A percentile compares a stretch with the other conserved stretches of the same genome.
These are phyloP conservation scores for Alternaria atra DNA, from an alignment of 2,329 filamentous ascomycete species.

Conservation along the genomic window DNA sequence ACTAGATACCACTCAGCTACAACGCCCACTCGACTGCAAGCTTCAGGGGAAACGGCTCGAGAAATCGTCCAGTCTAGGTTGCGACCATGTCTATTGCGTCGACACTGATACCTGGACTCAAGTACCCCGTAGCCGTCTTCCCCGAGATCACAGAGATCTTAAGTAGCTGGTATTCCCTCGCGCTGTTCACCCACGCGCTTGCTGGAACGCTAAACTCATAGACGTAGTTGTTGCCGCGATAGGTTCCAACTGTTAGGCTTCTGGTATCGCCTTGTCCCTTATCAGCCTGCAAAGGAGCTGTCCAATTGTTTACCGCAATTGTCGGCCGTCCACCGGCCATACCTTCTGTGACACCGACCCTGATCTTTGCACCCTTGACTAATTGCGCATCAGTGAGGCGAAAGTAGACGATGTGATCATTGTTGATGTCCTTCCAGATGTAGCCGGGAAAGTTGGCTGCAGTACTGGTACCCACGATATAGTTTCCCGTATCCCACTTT, in stretches of 20 bases:
- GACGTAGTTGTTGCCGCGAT: conserved; percentile 35
- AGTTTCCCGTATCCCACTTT: conserved; percentile 33
- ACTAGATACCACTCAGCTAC: not conserved
- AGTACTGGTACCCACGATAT: conserved; percentile 28
- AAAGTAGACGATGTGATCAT: conserved; percentile 55
- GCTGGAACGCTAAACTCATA: conserved; percentile 35
- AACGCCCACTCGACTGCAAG: not conserved
- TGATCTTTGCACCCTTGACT: conserved; percentile 31
- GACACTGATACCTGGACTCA: conserved; percentile 31
- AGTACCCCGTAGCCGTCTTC: conserved; percentile 29
- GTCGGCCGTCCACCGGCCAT: conserved; percentile 28
- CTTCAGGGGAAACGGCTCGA: not conserved
- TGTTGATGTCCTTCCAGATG: conserved; percentile 56
- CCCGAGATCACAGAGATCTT: conserved; percentile 33
- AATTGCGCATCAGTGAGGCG: conserved; percentile 31
- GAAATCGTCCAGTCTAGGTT: not conserved
- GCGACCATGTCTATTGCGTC: conserved; percentile 33
- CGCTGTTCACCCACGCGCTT: conserved; percentile 31
- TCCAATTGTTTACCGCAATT: conserved; percentile 29
- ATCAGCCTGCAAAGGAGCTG: conserved; percentile 19
- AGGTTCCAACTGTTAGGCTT: conserved; percentile 33
- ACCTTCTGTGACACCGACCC: conserved; percentile 34
- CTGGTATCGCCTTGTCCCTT: conserved; percentile 33
- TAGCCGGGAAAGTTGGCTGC: conserved; percentile 50
- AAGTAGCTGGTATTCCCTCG: conserved; percentile 29